Conservation (phyloP, 2,329 filamentous ascomycete species). For the Epichloe bromicola region DNA sequence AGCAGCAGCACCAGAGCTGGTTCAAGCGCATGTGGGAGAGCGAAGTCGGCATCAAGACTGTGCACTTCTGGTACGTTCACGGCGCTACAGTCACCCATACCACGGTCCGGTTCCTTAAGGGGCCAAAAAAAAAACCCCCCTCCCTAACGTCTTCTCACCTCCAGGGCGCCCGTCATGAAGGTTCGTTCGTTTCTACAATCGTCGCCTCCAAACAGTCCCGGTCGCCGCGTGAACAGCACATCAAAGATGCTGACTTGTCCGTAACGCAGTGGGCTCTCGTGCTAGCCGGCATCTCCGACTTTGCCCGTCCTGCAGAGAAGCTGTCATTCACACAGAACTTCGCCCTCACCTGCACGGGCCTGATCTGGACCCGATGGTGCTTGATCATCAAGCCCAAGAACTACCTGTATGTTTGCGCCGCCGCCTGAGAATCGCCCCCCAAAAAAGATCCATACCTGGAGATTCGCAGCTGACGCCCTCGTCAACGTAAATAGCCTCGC, state of each 20-base stretch:
- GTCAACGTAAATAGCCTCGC: constrained; percentile 49
- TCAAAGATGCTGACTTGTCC: background rate
- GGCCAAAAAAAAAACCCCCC: background rate
- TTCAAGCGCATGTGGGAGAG: constrained; percentile 76
- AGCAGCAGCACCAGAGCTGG: constrained; percentile 34
- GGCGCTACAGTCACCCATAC: no score
- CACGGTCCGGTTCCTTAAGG: no score
- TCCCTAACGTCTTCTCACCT: background rate
- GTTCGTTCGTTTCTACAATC: constrained; percentile 22
- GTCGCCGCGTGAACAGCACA: background rate
- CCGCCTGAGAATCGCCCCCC: background rate
- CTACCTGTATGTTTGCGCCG: constrained; percentile 50
- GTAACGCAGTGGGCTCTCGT: constrained; percentile 72
- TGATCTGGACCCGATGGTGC: constrained; percentile 99
- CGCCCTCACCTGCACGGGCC: constrained; percentile 77
- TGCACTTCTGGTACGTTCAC: constrained; percentile 76
- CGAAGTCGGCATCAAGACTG: constrained; percentile 75
- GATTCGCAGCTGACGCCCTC: background rate
- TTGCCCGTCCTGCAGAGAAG: constrained; percentile 80
- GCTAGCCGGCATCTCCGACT: constrained; percentile 81
- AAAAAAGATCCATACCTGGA: background rate
- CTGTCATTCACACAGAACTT: constrained; percentile 88
- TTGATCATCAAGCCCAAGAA: constrained; percentile 92
- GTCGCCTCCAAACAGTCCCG: no score
- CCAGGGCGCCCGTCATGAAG: constrained; percentile 87